These are phyloP conservation scores for Fraxinus excelsior DNA, from an alignment of 257 asterid species.

Conservation along the genomic window DNA sequence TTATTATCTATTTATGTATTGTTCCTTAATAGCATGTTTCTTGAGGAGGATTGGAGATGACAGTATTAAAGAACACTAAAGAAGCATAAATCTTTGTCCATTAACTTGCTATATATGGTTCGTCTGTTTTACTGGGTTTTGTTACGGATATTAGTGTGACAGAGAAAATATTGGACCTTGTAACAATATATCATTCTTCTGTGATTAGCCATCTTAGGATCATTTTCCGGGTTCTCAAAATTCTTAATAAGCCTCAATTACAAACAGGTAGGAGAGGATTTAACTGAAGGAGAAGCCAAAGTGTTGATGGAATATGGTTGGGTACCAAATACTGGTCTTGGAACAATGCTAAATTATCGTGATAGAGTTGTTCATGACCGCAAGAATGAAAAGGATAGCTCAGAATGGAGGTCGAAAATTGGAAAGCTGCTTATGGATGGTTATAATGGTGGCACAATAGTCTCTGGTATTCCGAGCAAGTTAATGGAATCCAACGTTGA, in stretches of 20 bases:
- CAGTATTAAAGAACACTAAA: background rate
- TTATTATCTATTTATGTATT: background rate
- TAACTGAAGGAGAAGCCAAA: slow-evolving; percentile 82
- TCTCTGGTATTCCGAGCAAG: slow-evolving; percentile 36
- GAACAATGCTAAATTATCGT: slow-evolving; percentile 84
- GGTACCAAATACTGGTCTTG: slow-evolving; percentile 81
- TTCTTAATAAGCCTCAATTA: background rate
- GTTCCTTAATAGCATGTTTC: background rate
- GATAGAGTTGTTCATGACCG: slow-evolving; percentile 87
- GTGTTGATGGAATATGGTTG: slow-evolving; percentile 79
- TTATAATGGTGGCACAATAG: slow-evolving; percentile 61
- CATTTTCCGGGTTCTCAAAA: background rate
- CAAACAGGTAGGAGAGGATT: slow-evolving; percentile 78
- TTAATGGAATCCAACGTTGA: slow-evolving; percentile 36
- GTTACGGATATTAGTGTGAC: background rate
- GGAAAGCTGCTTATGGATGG: slow-evolving; percentile 87
- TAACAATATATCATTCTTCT: background rate
- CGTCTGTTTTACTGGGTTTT: background rate
- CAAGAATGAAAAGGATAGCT: slow-evolving; percentile 52
- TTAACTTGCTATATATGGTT: background rate
- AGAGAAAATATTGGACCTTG: background rate
- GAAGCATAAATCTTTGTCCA: background rate
- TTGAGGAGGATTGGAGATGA: background rate
- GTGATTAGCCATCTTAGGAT: background rate
- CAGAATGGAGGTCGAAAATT: slow-evolving; percentile 85